Base-by-base conservation (phyloP, 2,329 filamentous ascomycete genomes). In the Aureobasidium sp. region DNA sequence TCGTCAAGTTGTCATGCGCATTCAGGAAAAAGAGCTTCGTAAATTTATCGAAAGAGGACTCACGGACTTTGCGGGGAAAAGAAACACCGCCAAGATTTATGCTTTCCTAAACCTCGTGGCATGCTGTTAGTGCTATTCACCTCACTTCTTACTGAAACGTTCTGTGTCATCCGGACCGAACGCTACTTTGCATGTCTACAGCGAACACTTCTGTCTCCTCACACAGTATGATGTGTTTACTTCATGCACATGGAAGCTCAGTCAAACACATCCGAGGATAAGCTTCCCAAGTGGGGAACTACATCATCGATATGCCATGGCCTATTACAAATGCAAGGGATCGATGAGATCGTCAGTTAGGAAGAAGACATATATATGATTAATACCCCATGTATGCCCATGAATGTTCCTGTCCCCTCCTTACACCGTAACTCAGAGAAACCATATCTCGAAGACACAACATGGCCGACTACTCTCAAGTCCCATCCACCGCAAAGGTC, bases 401-500 rank as follows among this genome's bases (percentile, higher is more conserved):
- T 44, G 24, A 22, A 5, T 44, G 24, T 22, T 8, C 14, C 9
- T 11, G 12, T 14, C 19, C 40, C 19, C n/a, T 42, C 19, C 15
- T 1, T 19, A 24, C n/a, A 24, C 40, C 31, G 31, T 12, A 33
- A 33, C 31, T 1, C 9, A 9, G 6, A 33, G 9, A 11, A 33
- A 9, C 31, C 31, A 33, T 8, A 33, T 33, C 7, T 33, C 8
- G 1, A 44, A 19, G 12, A 5, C n/a, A 2, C 53, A 63, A 9
- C 49, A 68, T 68, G 67, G 63, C 65, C 42, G 63, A 68, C 15
- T 73, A 68, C 60, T 60, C 63, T 33, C 64, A 68, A 60, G 42
- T 77, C 5, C 78, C 77, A 15, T 60, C 72, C 29, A 67, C 69
- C 35, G 71, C 74, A 22, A 72, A 71, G 57, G 67, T 75, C 12